These are phyloP conservation scores for Trypethelium eluteriae DNA, from an alignment of 495 filamentous ascomycete genomes.

Conservation along the genomic window DNA sequence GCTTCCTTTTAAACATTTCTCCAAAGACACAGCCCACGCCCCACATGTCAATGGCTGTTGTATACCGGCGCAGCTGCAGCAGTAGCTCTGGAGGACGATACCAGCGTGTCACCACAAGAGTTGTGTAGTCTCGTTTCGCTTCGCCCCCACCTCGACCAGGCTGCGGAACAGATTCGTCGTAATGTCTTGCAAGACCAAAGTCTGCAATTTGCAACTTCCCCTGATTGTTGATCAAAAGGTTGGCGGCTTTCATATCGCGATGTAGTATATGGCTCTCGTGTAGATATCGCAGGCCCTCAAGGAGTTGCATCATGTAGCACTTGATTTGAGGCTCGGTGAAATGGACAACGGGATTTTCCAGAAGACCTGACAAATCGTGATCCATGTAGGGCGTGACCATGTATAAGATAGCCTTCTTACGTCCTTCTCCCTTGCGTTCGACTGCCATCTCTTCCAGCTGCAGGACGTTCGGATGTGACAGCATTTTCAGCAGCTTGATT, in stretches of 20 bases:
- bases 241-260: constrained; percentile 98
- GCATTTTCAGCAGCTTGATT: constrained; percentile 92
- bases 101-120: constrained; percentile 91
- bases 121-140: constrained; percentile 84
- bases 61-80: constrained; percentile 78
- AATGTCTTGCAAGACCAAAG: constrained; percentile 90
- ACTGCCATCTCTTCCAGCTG: constrained; percentile 92
- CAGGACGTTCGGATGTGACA: constrained; percentile 83
- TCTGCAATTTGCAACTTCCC: constrained; percentile 95
- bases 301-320: constrained; percentile 91
- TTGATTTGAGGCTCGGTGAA: constrained; percentile 90
- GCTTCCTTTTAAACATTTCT: constrained; percentile 93
- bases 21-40: constrained; percentile 96
- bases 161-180: constrained; percentile 75
- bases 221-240: constrained; percentile 90
- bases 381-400: constrained; percentile 99
- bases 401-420: constrained; percentile 82
- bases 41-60: constrained; percentile 96
- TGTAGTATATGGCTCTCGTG: constrained; percentile 87
- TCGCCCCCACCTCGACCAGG: constrained; percentile 76
- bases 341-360: constrained; percentile 85
- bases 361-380: constrained; percentile 88
- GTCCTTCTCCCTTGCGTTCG: constrained; percentile 66
- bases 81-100: constrained; percentile 93
- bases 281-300: constrained; percentile 82